Evolutionary conservation across 2,329 filamentous ascomycete species (phyloP), one percentile per base, ranked within the genome.

Genomic region (Sclerotinia sclerotiorum): DNA sequence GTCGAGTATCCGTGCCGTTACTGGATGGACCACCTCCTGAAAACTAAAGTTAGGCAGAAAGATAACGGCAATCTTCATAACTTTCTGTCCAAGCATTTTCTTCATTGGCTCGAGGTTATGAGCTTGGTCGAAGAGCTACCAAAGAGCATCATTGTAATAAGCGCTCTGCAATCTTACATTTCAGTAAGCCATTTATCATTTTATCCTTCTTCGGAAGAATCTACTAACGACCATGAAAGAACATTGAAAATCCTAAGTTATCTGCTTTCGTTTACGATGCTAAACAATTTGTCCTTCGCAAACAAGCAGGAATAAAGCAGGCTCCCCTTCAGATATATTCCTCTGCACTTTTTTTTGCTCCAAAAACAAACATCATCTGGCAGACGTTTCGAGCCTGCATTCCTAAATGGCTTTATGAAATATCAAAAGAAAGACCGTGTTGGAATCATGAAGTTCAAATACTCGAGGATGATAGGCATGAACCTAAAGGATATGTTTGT

Each of bases 71-170:
- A 54, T 44, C 55, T 46, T 42, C 5, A 46, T 29, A 13, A 32
- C 1, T 80, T 79, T 69, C 72, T 80, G 6, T 62, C 73, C 65
- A 62, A 68, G 48, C 75, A 79, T 70, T 67, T 79, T 61, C 74
- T 80, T 0, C 74, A 80, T 67, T 80, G 76, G 78, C 72, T 79
- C 21, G 76, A 79, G 68, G 77, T 74, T 32, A 21, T 46, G 24
- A 54, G 46, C 63, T 44, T 55, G 32, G 57, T 57, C 5, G 51
- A 44, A 65, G 19, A 32, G 32, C 1, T 65, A 10, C 17, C 15
- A 48, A 39, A 65, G 17, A 4, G 51, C 4, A 65, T 48, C 29
- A 5, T 17, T 44, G 21, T 29, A 27, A 29, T 65, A 13, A 44
- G 48, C 24, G 5, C 3, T 29, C 32, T 65, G 27, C 19, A 27